These are phyloP conservation scores for Aureobasidium musti DNA, from an alignment of 2,329 filamentous ascomycete genomes.

Conservation along the genomic window DNA sequence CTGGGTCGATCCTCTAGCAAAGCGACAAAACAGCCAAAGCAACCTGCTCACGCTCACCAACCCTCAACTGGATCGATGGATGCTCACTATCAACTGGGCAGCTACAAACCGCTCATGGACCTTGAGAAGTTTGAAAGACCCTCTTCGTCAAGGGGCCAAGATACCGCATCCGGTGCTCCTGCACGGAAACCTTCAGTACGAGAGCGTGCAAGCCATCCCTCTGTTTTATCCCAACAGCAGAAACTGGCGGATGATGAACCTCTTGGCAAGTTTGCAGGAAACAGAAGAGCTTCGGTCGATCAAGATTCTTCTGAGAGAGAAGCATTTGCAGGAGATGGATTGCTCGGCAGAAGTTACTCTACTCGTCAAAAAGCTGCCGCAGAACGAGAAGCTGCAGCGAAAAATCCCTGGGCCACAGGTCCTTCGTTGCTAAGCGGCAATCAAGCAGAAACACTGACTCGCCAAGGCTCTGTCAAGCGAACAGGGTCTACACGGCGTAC, in stretches of 20 bases:
- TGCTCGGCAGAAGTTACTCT: constrained; percentile 55
- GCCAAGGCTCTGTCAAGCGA: constrained; percentile 33
- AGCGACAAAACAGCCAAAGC: constrained; percentile 23
- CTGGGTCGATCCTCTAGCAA: constrained; percentile 19
- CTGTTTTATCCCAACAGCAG: constrained; percentile 36
- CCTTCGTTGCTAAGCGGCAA: constrained; percentile 58
- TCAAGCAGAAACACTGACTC: constrained; percentile 22
- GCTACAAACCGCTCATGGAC: constrained; percentile 68
- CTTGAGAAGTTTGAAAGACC: constrained; percentile 57
- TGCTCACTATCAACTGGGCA: constrained; percentile 63
- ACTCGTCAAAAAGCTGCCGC: constrained; percentile 47
- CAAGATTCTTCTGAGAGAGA: constrained; percentile 31
- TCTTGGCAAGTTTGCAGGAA: constrained; percentile 38
- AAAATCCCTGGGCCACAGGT: constrained; percentile 57
- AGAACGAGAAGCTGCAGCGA: constrained; percentile 43
- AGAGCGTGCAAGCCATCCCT: constrained; percentile 43
- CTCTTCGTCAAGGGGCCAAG: constrained; percentile 41
- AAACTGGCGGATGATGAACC: constrained; percentile 42
- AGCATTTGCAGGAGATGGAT: constrained; percentile 50
- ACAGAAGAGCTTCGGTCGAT: constrained; percentile 33
- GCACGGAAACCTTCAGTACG: constrained; percentile 44
- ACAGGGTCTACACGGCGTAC: constrained; percentile 41
- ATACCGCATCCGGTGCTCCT: constrained; percentile 10
- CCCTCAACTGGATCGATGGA: constrained; percentile 43
- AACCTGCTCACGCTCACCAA: constrained; percentile 29